Conservation (phyloP, 768 basidiomycete species). For the Rhizopogon roseolus region DNA sequence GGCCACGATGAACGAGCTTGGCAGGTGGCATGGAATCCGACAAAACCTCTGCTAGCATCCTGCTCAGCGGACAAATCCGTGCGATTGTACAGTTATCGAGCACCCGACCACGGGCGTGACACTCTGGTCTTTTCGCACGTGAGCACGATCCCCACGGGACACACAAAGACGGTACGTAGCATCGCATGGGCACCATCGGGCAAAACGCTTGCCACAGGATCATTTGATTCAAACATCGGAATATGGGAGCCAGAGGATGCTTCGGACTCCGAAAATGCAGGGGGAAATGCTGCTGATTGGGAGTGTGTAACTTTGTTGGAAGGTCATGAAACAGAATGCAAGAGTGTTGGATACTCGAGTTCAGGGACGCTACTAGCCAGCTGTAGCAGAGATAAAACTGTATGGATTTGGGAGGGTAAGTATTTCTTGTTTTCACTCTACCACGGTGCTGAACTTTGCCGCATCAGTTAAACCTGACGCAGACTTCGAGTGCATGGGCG, state of each 20-base stretch:
- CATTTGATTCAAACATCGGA: conserved; percentile 89
- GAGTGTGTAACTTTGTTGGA: conserved; percentile 84
- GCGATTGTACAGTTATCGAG: conserved; percentile 69
- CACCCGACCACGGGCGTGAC: conserved; percentile 14
- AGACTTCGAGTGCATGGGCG: conserved; percentile 92
- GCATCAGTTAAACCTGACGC: conserved; percentile 77
- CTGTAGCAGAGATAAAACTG: conserved; percentile 94
- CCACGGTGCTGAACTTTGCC: neutral
- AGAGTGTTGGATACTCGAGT: conserved; percentile 78
- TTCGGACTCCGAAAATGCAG: conserved; percentile 28
- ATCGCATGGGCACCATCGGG: conserved; percentile 91
- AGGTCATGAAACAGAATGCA: conserved; percentile 97
- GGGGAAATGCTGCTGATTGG: conserved; percentile 55
- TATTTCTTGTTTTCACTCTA: neutral
- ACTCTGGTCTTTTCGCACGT: conserved; percentile 43
- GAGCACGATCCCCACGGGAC: conserved; percentile 75
- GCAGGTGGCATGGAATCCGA: conserved; percentile 87
- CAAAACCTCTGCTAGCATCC: conserved; percentile 76
- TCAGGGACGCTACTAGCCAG: conserved; percentile 83
- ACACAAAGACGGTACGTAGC: conserved; percentile 82
- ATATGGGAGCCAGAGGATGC: conserved; percentile 76
- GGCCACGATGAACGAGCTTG: conserved; percentile 86
- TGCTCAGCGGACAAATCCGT: conserved; percentile 95
- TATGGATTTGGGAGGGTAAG: conserved; percentile 98
- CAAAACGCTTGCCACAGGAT: conserved; percentile 80